A percentile compares a stretch with the other conserved stretches of the same genome.
These are phyloP conservation scores for Dryas drummondii DNA, from an alignment of 306 rosid species.

Conservation along the genomic window DNA sequence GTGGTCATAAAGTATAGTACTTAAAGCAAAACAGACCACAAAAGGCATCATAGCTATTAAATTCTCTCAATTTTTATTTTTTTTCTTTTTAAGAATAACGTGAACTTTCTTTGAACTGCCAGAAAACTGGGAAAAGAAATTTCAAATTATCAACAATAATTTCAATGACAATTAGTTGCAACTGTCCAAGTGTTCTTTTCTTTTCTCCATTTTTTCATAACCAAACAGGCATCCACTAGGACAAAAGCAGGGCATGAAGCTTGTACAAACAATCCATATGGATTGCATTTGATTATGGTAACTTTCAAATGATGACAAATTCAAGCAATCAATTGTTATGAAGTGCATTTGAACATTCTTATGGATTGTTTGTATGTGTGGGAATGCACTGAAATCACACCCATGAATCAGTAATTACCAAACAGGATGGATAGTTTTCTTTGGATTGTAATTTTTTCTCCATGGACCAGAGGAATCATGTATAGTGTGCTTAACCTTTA, in stretches of 20 bases:
- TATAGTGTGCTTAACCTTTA: background rate
- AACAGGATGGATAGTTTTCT: background rate
- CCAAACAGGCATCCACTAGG: slow-evolving; percentile 7
- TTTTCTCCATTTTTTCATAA: background rate
- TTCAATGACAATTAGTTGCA: background rate
- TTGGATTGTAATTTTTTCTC: background rate
- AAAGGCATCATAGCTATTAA: background rate
- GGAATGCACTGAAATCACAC: background rate
- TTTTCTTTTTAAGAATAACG: background rate
- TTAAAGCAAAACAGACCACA: background rate
- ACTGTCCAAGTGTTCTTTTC: too few species aligned
- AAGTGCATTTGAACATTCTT: background rate
- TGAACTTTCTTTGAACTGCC: background rate
- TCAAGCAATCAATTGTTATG: background rate
- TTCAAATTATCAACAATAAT: background rate
- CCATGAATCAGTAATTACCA: background rate
- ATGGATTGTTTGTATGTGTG: background rate
- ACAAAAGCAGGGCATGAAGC: background rate
- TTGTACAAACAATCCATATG: background rate
- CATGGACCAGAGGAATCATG: background rate
- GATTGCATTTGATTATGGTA: background rate
- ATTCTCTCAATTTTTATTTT: background rate
- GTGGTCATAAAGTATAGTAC: background rate
- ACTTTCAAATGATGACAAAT: background rate
- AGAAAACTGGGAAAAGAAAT: background rate